Conservation (phyloP, 495 filamentous ascomycete genomes). For the Penicillium lagena region DNA sequence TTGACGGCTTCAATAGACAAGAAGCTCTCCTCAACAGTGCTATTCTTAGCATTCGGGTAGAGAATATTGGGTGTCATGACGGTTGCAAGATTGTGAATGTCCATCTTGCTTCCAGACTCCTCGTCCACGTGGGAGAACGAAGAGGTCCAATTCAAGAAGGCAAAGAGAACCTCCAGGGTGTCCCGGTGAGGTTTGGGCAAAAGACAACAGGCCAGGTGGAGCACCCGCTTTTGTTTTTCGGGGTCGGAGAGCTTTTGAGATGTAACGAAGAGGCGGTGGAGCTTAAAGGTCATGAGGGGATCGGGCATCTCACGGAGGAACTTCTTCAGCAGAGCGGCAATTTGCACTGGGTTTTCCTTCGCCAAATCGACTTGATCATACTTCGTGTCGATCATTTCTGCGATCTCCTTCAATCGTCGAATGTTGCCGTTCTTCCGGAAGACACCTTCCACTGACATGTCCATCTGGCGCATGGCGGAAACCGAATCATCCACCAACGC, state of each 20-base stretch:
- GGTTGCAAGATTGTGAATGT: constrained; percentile 96
- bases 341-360: constrained; percentile 81
- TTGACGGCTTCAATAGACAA: constrained; percentile 88
- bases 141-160: constrained; percentile 95
- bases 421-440: constrained; percentile 99
- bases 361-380: constrained; percentile 75
- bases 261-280: constrained; percentile 84
- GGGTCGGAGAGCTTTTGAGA: constrained; percentile 85
- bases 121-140: constrained; percentile 97
- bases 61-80: constrained; percentile 97
- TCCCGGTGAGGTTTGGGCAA: constrained; percentile 91
- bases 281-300: constrained; percentile 89
- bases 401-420: constrained; percentile 75
- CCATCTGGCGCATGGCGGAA: constrained; percentile 94
- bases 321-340: constrained; percentile 91
- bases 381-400: constrained; percentile 79
- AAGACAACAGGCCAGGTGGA: constrained; percentile 90
- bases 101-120: constrained; percentile 91
- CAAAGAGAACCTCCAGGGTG: constrained; percentile 89
- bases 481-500: constrained; percentile 87
- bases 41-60: constrained; percentile 62
- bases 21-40: constrained; percentile 76
- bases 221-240: constrained; percentile 72
- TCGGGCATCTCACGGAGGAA: constrained; percentile 94
- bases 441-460: constrained; percentile 97